Evolutionary conservation across 1,139 yeast genomes (phyloP), one percentile per base, ranked within the genome.

Genomic region (Torulaspora globosa): DNA sequence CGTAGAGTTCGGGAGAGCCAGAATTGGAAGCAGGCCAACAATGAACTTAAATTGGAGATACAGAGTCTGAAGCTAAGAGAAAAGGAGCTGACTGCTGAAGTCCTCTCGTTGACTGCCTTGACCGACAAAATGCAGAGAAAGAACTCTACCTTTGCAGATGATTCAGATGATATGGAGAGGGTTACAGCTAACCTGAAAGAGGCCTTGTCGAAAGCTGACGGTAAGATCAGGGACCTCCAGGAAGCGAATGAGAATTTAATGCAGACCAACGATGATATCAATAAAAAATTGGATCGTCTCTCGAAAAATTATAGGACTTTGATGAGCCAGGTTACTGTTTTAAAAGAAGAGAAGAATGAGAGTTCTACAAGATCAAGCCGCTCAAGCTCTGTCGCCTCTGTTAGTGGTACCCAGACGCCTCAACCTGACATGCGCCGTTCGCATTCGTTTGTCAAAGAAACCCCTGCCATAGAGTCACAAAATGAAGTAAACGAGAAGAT

Each of bases 201-300:
- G 3, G 75, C 87, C 0, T 66, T 84, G 38, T 73, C 72, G 19
- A 69, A 67, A 6, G 70, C 80, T 1, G 78, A 78, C 42, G 67
- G 65, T 32, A 78, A 77, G 49, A 66, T 75, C 21, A 73, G 74
- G 28, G 87, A 82, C 29, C 68, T 72, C 44, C 88, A 83, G 53
- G 72, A 70, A 35, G 58, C 82, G 55, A 85, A 83, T 55, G 66
- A 66, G 43, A 72, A 77, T 23, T 72, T 87, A 56, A 79, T 82
- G 62, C 76, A 75, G 46, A 67, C 84, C 40, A 82, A 80, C 52
- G 90, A 84, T 39, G 96, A 88, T 50, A 67, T 80, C 24, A 77
- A 74, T 29, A 70, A 79, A 55, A 84, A 84, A 59, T 70, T 81
- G 42, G 86, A 83, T 41, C 71, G 88, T 52, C 59, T 84, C 36